Evolutionary conservation across 164 flowering plant species (phyloP).

Genomic region (Liquidambar formosana): DNA sequence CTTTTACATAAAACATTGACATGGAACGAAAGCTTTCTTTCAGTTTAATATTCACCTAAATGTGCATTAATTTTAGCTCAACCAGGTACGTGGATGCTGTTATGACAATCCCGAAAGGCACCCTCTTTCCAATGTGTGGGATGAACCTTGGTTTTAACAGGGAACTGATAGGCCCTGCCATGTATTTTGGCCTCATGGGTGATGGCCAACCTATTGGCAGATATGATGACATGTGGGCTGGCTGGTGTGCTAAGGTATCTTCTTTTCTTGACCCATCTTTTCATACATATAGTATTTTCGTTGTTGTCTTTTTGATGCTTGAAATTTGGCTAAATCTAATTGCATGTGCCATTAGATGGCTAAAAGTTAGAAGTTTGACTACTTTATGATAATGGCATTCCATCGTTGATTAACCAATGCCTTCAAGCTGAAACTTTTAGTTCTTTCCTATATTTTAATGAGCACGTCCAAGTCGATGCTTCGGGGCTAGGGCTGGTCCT

Average conservation of each 20-base stretch:
- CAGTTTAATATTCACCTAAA: constrained; percentile 4
- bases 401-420: not conserved
- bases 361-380: not conserved
- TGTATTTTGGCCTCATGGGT: constrained; percentile 30
- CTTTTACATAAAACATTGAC: not conserved
- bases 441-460: too few species aligned
- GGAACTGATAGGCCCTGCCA: constrained; percentile 52
- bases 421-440: too few species aligned
- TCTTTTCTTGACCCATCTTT: not conserved
- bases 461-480: too few species aligned
- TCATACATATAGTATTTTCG: too few species aligned
- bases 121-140: constrained; percentile 54
- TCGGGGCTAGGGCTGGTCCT: too few species aligned
- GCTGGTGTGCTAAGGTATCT: constrained; percentile 9
- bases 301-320: not conserved
- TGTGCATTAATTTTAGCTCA: constrained; percentile 22
- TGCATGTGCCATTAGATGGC: not conserved
- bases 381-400: not conserved
- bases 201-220: too few species aligned
- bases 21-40: not conserved
- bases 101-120: constrained; percentile 47
- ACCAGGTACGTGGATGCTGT: constrained; percentile 56
- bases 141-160: constrained; percentile 50
- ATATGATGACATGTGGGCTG: too few species aligned
- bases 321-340: not conserved